These are phyloP conservation scores for Guyanaporus albipodus DNA, from an alignment of 768 basidiomycete genomes.

Conservation along the genomic window DNA sequence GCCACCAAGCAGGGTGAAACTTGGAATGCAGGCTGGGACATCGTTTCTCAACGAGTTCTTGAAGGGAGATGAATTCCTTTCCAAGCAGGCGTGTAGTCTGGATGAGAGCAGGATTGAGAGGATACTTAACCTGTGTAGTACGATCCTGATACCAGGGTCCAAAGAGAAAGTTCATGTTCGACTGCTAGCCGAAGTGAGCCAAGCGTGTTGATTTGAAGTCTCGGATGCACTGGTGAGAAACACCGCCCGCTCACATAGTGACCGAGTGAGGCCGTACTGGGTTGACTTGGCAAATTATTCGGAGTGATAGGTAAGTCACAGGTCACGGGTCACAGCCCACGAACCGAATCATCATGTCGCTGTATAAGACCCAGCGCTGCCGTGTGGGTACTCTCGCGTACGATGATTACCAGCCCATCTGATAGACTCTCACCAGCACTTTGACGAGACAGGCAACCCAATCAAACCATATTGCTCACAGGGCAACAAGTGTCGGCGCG, in stretches of 20 bases:
- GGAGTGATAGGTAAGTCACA: conserved; percentile 7
- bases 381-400: conserved; percentile 35
- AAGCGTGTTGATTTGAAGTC: conserved; percentile 2
- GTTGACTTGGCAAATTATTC: too few relatives aligned
- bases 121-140: conserved; percentile 19
- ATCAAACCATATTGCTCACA: conserved; percentile 44
- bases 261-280: too few relatives aligned
- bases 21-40: conserved; percentile 27
- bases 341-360: conserved; percentile 25
- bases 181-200: background rate
- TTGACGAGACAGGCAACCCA: conserved; percentile 40
- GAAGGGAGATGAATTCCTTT: conserved; percentile 19
- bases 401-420: conserved; percentile 9
- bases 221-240: conserved; percentile 9
- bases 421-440: conserved; percentile 36
- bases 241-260: too few relatives aligned
- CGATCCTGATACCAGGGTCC: conserved; percentile 9
- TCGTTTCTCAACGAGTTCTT: conserved; percentile 29
- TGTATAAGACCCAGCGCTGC: conserved; percentile 45
- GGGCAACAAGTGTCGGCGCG: conserved; percentile 49
- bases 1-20: conserved; percentile 33
- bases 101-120: conserved; percentile 18
- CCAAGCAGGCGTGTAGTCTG: conserved; percentile 10
- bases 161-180: conserved; percentile 24
- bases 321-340: conserved; percentile 20